Evolutionary conservation across 2,329 filamentous ascomycete species (phyloP), one percentile per base, ranked within the genome.

Genomic region (Mycosphaerella arachidis): DNA sequence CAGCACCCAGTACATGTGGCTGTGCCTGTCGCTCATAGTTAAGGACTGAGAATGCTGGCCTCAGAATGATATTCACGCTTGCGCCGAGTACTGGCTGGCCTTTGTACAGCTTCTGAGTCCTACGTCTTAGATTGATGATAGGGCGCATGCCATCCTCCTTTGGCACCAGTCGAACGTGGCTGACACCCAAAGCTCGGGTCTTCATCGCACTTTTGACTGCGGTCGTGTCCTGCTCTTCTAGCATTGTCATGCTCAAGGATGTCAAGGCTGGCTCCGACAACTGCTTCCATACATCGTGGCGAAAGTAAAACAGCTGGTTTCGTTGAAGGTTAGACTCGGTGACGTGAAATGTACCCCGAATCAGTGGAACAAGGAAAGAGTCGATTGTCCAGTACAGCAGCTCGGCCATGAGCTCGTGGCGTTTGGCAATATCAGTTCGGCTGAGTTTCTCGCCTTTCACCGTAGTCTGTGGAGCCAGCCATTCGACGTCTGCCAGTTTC

Each of bases 371-470:
- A 58, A 99, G 72, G 24, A 97, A 81, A 0, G 92, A 97, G 74
- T 99, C 94, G 69, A 99, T 94, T 4, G 96, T 66, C 72, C 92
- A 99, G 76, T 97, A 97, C 6, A 97, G 69, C 59, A 97, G 86
- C 72, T 99, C 94, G 56, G 86, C 76, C 53, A 97, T 84, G 0
- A 97, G 81, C 70, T 97, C 90, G 29, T 78, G 79, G 10, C 92
- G 86, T 74, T 97, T 97, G 6, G 78, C 76, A 31, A 84, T 79
- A 70, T 97, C 93, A 0, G 88, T 86, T 60, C 81, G 79, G 61
- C 89, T 89, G 53, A 89, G 78, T 57, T 87, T 92, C 9, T 73
- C 69, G 2, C 72, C 73, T 20, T 63, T 53, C 13, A 72, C 67
- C 1, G 81, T 71, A 12, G 74, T 74, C 1, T 82, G 82, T 35